Conservation (phyloP, 2,329 filamentous ascomycete genomes). For the Thielaviopsis populi region DNA sequence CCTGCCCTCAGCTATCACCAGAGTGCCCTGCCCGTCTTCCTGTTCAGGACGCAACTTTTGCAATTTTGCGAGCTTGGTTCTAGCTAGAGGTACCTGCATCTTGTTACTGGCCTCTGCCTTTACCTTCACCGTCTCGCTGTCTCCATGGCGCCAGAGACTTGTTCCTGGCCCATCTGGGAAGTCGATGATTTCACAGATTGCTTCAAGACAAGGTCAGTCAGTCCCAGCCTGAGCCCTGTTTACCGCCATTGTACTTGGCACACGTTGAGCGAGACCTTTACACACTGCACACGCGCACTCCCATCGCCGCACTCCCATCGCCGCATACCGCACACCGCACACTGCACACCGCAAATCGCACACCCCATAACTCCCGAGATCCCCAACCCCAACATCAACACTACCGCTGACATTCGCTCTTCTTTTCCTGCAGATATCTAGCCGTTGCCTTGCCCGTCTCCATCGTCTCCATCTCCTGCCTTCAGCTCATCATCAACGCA, state of each 20-base stretch:
- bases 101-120: background rate
- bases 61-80: background rate
- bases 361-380: background rate
- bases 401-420: background rate
- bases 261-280: too few species aligned
- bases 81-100: background rate
- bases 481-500: slow-evolving; percentile 41
- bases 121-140: background rate
- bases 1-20: background rate
- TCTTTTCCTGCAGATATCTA: slow-evolving; percentile 47
- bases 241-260: too few species aligned
- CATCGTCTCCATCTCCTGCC: slow-evolving; percentile 53
- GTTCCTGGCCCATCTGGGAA: slow-evolving; percentile 42
- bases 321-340: background rate
- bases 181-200: slow-evolving; percentile 49
- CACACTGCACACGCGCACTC: slow-evolving; percentile 1
- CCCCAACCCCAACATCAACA: background rate
- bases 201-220: slow-evolving; percentile 52
- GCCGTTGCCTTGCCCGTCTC: slow-evolving; percentile 65
- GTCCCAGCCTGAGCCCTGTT: slow-evolving; percentile 23
- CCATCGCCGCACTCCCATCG: background rate
- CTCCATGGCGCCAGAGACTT: slow-evolving; percentile 16
- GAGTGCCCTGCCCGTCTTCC: background rate
- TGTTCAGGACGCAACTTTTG: background rate
- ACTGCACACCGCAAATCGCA: background rate